Base-by-base conservation (phyloP, 2,329 filamentous ascomycete species). In the Fusarium fujikuroi region DNA sequence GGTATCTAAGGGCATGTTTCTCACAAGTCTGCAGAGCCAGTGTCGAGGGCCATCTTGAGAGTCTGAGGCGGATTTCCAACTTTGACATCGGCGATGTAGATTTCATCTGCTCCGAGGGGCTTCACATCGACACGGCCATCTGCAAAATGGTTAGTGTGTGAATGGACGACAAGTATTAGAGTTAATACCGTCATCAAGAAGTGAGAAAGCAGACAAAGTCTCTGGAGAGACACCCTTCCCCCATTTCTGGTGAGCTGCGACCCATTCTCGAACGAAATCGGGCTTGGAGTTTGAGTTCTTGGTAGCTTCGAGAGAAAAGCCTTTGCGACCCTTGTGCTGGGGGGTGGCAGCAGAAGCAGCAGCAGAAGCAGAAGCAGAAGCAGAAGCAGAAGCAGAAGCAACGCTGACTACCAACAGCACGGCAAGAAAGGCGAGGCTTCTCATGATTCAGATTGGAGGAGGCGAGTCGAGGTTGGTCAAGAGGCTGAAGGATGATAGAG, bases 11-110 rank as follows among this genome's bases (percentile, higher is more conserved):
- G 12, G 11, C 21, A 21, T 37, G 25, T 15, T 52, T 90, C 92
- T 88, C 87, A 96, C 91, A 88, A 80, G 66, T 89, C 88, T 15
- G 85, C 82, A 12, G 87, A 89, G 16, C 87, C 88, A 5, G 87
- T 89, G 72, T 89, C 87, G 30, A 89, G 73, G n/a, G 87, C 83
- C 46, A 89, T 76, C 52, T 83, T 84, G 46, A 88, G 62, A 10
- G 77, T 80, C 69, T 89, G 87, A 2, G 85, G 82, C 0, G 87
- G 87, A 19, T 80, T 85, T 15, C 87, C 87, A 52, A 89, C 76
- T 54, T 83, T 77, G 32, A 87, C 75, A 34, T 86, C 82, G 36
- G 83, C 81, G 32, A 86, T 77, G 78, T 82, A 87, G 60, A 84
- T 79, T 60, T 84, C 77, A 70, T 87, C 85, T 25, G 79, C 82